Evolutionary conservation across 768 basidiomycete genomes (phyloP), one percentile per base, ranked within the genome.

Genomic region (Phlebiopsis flavidoalba): DNA sequence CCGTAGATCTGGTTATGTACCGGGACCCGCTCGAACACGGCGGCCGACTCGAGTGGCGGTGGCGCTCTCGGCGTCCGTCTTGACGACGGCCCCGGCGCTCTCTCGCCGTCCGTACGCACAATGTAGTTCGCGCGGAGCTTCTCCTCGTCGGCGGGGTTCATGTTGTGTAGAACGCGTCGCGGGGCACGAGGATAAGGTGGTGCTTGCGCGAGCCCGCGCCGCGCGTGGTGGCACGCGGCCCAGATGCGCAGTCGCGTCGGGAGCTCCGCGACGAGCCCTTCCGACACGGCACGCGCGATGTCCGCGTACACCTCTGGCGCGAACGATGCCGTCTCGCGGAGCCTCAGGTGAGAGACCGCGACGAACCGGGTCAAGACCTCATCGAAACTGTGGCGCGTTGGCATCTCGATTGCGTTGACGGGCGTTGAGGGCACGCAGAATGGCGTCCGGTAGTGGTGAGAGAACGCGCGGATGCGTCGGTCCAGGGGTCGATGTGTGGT

Each of bases 1-100:
- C n/a, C 87, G 59, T 86, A 89, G 63, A 89, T 80, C 66, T 89
- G 87, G 22, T 79, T 74, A 57, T 82, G 82, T 53, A 87, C 86
- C 10, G 87, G 87, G 52, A 88, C 71, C 59, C 84, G 77, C 64
- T 88, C 83, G 68, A 85, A 88, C 26, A 78, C 74, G 49, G 69
- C 76, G 64, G 67, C 70, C 62, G 65, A 70, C 63, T 71, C 76
- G 64, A 68, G 65, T 46, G 57, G 67, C 54, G 63, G 70, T 65
- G 61, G 64, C 57, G 70, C 70, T 31, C 26, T 31, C 26, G 6
- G 3, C 6, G 26, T 31, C 26, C 26, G 26, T 31, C 26, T 31
- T n/a, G 58, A 58, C 46, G 69, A 67, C 51, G 59, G 66, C 50
- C 56, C 59, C 54, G 63, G 62, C 8, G 61, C 21, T 8, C 60